phyloP scores from a whole-genome alignment of 345 rosid species.

The Noccaea bulbosa region DNA sequence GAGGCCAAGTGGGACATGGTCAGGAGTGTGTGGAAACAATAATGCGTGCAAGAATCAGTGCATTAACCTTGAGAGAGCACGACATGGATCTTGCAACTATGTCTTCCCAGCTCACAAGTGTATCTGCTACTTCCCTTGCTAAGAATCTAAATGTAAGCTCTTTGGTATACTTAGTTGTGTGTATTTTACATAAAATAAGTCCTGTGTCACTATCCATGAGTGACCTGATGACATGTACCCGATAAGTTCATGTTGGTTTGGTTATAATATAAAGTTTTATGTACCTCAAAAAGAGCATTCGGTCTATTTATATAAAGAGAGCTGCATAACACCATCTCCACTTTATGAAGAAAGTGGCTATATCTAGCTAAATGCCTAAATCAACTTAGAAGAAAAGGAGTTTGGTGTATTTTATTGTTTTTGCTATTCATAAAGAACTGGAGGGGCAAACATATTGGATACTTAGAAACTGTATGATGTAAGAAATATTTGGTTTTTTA shows the following conservation, averaged over 20 bases:
- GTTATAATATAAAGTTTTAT: slow-evolving; percentile 5
- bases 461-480: not conserved
- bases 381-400: not conserved
- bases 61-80: slow-evolving; percentile 42
- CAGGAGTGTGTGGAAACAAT: too few relatives aligned
- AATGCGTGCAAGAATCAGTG: too few relatives aligned
- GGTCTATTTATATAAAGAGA: not conserved
- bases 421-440: not conserved
- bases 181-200: slow-evolving; percentile 25
- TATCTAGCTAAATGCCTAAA: not conserved
- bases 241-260: slow-evolving; percentile 16
- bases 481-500: not conserved
- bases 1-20: too few relatives aligned
- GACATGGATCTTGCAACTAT: slow-evolving; percentile 38
- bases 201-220: not conserved
- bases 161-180: not conserved
- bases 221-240: slow-evolving; percentile 22
- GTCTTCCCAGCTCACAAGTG: slow-evolving; percentile 34
- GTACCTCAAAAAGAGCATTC: not conserved
- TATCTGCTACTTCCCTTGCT: slow-evolving; percentile 30
- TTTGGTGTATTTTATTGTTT: not conserved
- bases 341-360: not conserved
- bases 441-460: not conserved
- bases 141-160: not conserved
- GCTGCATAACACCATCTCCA: not conserved